Conservation (phyloP, 306 rosid species). For the Biancaea sappan region DNA sequence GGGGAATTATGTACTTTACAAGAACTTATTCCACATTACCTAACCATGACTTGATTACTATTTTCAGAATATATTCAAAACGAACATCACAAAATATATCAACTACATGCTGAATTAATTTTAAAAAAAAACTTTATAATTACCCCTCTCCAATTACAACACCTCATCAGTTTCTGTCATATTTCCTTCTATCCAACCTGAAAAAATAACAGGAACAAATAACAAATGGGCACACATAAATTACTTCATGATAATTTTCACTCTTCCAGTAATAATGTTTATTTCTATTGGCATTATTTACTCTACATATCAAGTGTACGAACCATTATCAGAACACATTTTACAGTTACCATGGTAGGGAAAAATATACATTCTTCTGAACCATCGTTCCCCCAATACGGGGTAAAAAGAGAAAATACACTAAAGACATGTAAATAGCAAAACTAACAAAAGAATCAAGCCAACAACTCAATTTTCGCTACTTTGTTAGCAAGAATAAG, state of each 20-base stretch:
- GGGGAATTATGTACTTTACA: too few relatives aligned
- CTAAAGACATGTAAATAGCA: conserved; percentile 10
- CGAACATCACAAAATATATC: too few relatives aligned
- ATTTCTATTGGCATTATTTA: conserved; percentile 39
- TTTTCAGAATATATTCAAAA: too few relatives aligned
- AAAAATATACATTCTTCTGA: conserved; percentile 32
- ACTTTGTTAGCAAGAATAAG: not conserved
- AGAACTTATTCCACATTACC: too few relatives aligned
- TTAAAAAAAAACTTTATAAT: too few relatives aligned
- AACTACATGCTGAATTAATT: too few relatives aligned
- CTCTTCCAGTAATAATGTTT: not conserved
- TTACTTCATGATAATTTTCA: too few relatives aligned
- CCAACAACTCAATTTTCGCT: conserved; percentile 24
- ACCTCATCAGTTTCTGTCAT: not conserved
- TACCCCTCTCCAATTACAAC: too few relatives aligned
- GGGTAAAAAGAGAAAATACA: conserved; percentile 11
- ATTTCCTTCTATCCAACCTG: not conserved
- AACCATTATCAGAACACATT: conserved; percentile 2
- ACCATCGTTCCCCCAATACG: conserved; percentile 5
- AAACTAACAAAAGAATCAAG: conserved; percentile 1
- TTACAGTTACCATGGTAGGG: conserved; percentile 24
- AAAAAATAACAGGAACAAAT: not conserved
- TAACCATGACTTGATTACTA: too few relatives aligned
- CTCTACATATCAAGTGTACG: conserved; percentile 30
- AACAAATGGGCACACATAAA: not conserved